Base-by-base conservation (phyloP, 2,329 filamentous ascomycete genomes). In the Fusarium sarcochroum region DNA sequence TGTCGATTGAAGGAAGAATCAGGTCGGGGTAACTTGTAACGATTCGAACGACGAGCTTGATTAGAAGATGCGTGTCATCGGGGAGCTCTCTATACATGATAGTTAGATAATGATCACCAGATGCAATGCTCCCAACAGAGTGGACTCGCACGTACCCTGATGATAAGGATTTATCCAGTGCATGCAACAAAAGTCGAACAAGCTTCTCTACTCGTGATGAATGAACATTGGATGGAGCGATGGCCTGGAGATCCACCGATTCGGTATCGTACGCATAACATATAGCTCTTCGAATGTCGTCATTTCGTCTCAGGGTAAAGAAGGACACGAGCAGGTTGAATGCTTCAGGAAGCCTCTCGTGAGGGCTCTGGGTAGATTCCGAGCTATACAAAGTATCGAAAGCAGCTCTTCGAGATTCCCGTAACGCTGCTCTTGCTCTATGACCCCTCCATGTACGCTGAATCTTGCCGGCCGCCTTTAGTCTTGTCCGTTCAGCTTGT, bases 391-490 rank as follows among this genome's bases (percentile, higher is more conserved):
- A 75, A 10, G 80, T 75, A 78, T 94, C 91, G 81, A 93, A 93
- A 40, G 86, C 79, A 50, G 78, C 76, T 66, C 91, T 86, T 80
- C 87, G 89, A 55, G 75, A 74, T 46, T 85, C 80, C 67, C 88
- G 88, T 65, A 92, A 82, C 50, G 79, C 76, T 62, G 82, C 85
- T 72, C 94, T 88, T 60, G 82, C 84, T 58, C 79, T 85, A 78
- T 97, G 87, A 15, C 94, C 94, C 77, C 95, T 88, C 94, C 94
- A 98, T 79, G 87, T 83, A 69, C 88, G 87, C 78, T 98, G 96
- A 69, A 98, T 89, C 49, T 82, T 86, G 70, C 87, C 90, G 15
- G 89, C 88, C 6, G 94, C 93, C 74, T 90, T 91, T 49, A 94
- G 80, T 61, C 90, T 89, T 48, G 93, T 90, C 72, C 94, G 87